phyloP scores from a whole-genome alignment of 441 rosid species.

The Pelargonium citronellum region DNA sequence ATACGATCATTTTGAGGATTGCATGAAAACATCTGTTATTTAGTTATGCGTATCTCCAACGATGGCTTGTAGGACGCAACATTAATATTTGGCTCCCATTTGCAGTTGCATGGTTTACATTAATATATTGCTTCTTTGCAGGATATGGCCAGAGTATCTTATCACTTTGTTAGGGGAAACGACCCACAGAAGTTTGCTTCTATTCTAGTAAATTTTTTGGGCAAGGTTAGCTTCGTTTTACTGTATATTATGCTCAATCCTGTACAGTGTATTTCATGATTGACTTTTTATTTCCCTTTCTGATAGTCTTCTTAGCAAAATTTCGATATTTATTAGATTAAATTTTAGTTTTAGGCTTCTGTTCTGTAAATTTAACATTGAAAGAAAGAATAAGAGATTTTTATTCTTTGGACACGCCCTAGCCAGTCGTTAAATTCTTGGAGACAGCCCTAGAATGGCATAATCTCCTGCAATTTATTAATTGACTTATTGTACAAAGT shows the following conservation, averaged over 20 bases:
- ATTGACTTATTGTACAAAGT: background rate
- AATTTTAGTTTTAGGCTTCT: no score
- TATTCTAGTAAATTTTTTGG: conserved; percentile 71
- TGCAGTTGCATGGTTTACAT: conserved; percentile 9
- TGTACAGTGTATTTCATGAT: background rate
- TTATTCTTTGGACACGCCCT: no score
- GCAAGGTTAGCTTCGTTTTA: conserved; percentile 53
- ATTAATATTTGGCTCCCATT: background rate
- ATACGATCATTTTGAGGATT: background rate
- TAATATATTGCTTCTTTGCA: conserved; percentile 31
- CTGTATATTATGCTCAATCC: conserved; percentile 2
- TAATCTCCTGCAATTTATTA: no score
- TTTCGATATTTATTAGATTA: no score
- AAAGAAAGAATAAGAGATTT: no score
- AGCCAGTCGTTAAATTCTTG: no score
- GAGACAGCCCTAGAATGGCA: no score
- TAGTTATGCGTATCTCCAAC: background rate
- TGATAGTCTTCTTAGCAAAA: no score
- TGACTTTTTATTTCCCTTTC: no score
- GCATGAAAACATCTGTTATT: background rate
- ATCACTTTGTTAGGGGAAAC: conserved; percentile 83
- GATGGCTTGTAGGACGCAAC: background rate
- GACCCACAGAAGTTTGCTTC: conserved; percentile 65
- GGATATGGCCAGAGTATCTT: conserved; percentile 80
- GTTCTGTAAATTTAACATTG: no score